Evolutionary conservation across 2,329 filamentous ascomycete genomes (phyloP).

Genomic region (Penicillium corylophilum): DNA sequence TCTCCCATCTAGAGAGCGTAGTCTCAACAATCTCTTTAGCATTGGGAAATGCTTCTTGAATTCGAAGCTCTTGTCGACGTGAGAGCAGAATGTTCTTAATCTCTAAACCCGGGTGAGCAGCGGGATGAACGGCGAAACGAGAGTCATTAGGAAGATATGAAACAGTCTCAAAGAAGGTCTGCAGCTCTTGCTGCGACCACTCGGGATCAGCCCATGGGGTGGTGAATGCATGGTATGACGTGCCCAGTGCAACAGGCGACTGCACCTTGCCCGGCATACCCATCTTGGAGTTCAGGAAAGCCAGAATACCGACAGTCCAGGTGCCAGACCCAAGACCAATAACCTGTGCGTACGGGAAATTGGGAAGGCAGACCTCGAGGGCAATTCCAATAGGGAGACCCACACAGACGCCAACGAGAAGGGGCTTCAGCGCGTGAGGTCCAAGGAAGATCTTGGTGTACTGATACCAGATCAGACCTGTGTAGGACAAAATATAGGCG

Average conservation of each 20-base stretch:
- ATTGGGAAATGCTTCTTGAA: slow-evolving; percentile 48
- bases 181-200: slow-evolving; percentile 53
- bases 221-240: slow-evolving; percentile 46
- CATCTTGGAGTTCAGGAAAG: slow-evolving; percentile 50
- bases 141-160: slow-evolving; percentile 43
- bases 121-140: slow-evolving; percentile 43
- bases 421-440: slow-evolving; percentile 48
- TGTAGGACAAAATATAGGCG: slow-evolving; percentile 51
- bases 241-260: slow-evolving; percentile 33
- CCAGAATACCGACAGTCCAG: slow-evolving; percentile 54
- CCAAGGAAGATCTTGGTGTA: slow-evolving; percentile 56
- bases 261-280: slow-evolving; percentile 45
- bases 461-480: slow-evolving; percentile 55
- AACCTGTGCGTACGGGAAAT: slow-evolving; percentile 48
- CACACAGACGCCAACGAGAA: slow-evolving; percentile 47
- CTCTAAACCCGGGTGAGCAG: slow-evolving; percentile 45
- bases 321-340: slow-evolving; percentile 51
- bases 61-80: slow-evolving; percentile 35
- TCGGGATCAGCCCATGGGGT: slow-evolving; percentile 45
- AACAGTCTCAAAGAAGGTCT: slow-evolving; percentile 47
- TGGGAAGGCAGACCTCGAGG: slow-evolving; percentile 40
- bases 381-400: slow-evolving; percentile 50
- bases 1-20: slow-evolving; percentile 36
- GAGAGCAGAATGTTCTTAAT: slow-evolving; percentile 44
- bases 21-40: slow-evolving; percentile 34